Conservation (phyloP, 1,139 yeast species). For the Pichia sp. region DNA sequence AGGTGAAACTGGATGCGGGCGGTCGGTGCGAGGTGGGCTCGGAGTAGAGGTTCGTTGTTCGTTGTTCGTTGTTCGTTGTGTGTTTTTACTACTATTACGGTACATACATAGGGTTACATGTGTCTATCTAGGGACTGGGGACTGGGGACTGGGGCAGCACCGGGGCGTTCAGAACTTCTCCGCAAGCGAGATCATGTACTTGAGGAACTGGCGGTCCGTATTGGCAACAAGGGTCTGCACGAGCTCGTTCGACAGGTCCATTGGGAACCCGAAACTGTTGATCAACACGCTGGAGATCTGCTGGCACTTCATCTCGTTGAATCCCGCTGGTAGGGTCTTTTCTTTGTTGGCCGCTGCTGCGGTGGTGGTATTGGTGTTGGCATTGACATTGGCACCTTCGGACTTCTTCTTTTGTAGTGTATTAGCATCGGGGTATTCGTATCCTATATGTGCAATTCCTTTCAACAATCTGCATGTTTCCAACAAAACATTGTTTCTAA, state of each 20-base stretch:
- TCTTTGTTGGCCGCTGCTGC: conserved; percentile 30
- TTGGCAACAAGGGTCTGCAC: conserved; percentile 52
- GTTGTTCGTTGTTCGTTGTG: too few species aligned
- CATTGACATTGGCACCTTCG: too few species aligned
- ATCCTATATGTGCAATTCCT: conserved; percentile 46
- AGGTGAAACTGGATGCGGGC: too few species aligned
- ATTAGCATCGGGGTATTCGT: conserved; percentile 29
- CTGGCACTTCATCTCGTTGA: conserved; percentile 30
- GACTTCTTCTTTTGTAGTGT: conserved; percentile 20
- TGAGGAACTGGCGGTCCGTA: conserved; percentile 61
- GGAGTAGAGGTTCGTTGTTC: too few species aligned
- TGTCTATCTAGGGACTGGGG: too few species aligned
- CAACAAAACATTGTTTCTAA: conserved; percentile 60
- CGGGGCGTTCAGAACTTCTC: conserved; percentile 31
- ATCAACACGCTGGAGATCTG: conserved; percentile 39
- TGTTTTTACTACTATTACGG: too few species aligned
- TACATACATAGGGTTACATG: too few species aligned
- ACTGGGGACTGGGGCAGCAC: too few species aligned
- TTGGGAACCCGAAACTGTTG: conserved; percentile 55
- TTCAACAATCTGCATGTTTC: conserved; percentile 75
- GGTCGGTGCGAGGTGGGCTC: too few species aligned
- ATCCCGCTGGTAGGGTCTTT: conserved; percentile 11
- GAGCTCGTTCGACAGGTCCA: conserved; percentile 53
- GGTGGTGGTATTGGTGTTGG: conserved; percentile 12
- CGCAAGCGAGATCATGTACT: conserved; percentile 60